phyloP scores from a whole-genome alignment of 176 grass and related monocot genomes.

The Avena atlantica region DNA sequence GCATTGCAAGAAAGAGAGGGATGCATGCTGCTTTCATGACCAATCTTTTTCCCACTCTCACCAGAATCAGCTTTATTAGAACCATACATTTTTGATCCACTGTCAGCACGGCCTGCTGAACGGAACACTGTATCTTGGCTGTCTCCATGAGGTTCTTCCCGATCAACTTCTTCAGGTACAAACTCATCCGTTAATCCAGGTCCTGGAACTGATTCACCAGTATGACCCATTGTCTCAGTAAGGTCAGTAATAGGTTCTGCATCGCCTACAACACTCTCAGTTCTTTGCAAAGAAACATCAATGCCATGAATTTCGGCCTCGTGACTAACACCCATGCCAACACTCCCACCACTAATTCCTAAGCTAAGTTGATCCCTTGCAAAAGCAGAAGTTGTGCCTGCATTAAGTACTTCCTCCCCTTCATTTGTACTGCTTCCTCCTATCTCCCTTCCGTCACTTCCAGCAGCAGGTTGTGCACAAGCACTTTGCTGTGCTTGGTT shows the following conservation, averaged over 20 bases:
- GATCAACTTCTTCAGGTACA: slow-evolving; percentile 74
- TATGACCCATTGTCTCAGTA: slow-evolving; percentile 93
- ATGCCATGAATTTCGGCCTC: slow-evolving; percentile 98
- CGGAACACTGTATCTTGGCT: slow-evolving; percentile 91
- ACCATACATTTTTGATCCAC: slow-evolving; percentile 89
- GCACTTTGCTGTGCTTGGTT: slow-evolving; percentile 96
- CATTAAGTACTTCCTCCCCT: slow-evolving; percentile 94
- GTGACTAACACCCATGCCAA: slow-evolving; percentile 97
- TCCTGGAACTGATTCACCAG: slow-evolving; percentile 87
- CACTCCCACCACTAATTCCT: slow-evolving; percentile 91
- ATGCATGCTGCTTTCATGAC: slow-evolving; percentile 63
- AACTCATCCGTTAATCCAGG: slow-evolving; percentile 85
- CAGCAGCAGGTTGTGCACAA: slow-evolving; percentile 77
- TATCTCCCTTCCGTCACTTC: slow-evolving; percentile 84
- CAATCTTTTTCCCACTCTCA: slow-evolving; percentile 88
- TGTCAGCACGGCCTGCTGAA: slow-evolving; percentile 82
- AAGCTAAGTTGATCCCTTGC: slow-evolving; percentile 85
- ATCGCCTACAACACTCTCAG: slow-evolving; percentile 84
- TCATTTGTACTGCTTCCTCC: slow-evolving; percentile 98
- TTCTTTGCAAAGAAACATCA: slow-evolving; percentile 83
- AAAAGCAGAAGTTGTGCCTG: slow-evolving; percentile 71
- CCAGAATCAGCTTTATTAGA: slow-evolving; percentile 91
- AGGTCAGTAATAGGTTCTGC: slow-evolving; percentile 85
- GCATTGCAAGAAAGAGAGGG: slow-evolving; percentile 97
- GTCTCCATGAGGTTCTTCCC: slow-evolving; percentile 72